Percentiles rank a stretch among this genome's conserved stretches.
Conservation (phyloP, 1,139 yeast species). For the Candida sp. region DNA sequence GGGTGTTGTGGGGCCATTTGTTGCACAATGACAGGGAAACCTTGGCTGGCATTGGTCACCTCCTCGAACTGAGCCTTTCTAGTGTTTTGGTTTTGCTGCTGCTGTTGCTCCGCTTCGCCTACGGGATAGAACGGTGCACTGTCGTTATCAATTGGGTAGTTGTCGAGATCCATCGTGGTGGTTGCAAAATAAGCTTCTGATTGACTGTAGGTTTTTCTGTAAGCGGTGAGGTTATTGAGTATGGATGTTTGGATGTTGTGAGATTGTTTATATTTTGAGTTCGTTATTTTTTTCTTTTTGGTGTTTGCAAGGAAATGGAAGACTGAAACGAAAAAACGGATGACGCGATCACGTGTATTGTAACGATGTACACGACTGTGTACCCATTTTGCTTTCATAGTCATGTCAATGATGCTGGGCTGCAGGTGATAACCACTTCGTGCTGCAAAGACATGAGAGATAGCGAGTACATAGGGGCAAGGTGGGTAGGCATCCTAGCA, state of each 20-base stretch:
- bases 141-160: no score
- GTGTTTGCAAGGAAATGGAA: background rate
- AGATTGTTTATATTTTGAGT: background rate
- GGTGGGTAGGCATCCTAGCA: no score
- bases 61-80: background rate
- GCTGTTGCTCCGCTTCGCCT: background rate
- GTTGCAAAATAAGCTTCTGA: background rate
- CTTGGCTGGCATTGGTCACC: background rate
- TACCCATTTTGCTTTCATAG: no score
- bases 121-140: no score
- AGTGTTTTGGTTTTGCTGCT: background rate
- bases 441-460: no score
- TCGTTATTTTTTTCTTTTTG: background rate
- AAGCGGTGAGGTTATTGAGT: background rate
- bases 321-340: background rate
- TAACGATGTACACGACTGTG: background rate
- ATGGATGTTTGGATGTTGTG: slow-evolving; percentile 3
- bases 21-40: background rate
- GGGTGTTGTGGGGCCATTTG: background rate
- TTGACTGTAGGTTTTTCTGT: background rate
- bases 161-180: background rate
- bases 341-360: background rate
- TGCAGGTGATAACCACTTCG: no score
- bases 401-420: no score
- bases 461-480: no score